Evolutionary conservation across 1,284 basidiomycete species (phyloP), one percentile per base, ranked within the genome.

Genomic region (Malassezia obtusa): DNA sequence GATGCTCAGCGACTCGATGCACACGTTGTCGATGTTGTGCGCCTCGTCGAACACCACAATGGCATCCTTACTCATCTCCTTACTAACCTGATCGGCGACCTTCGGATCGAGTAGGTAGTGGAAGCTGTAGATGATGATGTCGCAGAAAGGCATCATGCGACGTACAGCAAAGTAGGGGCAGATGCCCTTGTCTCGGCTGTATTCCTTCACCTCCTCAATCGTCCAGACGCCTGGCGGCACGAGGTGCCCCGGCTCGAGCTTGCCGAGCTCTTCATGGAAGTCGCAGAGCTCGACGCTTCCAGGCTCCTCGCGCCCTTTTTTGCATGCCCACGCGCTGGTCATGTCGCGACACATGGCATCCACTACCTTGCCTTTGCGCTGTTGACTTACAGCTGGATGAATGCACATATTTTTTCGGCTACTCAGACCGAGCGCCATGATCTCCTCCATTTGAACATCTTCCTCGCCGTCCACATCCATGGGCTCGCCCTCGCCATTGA

Each of bases 11-110:
- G 92, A 95, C 73, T 99, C 94, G 73, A 99, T 94, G 76, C 94
- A 99, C 49, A 99, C 94, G 74, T 99, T 99, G 74, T 99, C 92
- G 84, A 64, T 11, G 12, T 89, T 90, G 77, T 99, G 94, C 8
- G 94, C 94, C 75, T 99, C 94, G 73, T 99, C 94, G 68, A 99
- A 99, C 0, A 99, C 91, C 40, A 99, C 91, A 53, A 99, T 99
- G 38, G 89, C 84, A 73, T 98, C 94, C 66, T 96, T 96, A 28
- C 87, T 89, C 77, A 98, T 81, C 73, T 98, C 92, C 68, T 89
- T 91, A 6, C 91, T 96, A 12, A 99, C 94, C 77, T 96, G 91
- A 67, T 98, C 92, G 0, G 94, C 94, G 36, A 99, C 90, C 77
- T 99, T 99, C 0, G 94, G 94, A 76, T 99, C 94, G 39, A 99